A percentile compares a stretch with the other conserved stretches of the same genome.
Conservation (phyloP, 1,284 basidiomycete species). For the Rhizoctonia solani region DNA sequence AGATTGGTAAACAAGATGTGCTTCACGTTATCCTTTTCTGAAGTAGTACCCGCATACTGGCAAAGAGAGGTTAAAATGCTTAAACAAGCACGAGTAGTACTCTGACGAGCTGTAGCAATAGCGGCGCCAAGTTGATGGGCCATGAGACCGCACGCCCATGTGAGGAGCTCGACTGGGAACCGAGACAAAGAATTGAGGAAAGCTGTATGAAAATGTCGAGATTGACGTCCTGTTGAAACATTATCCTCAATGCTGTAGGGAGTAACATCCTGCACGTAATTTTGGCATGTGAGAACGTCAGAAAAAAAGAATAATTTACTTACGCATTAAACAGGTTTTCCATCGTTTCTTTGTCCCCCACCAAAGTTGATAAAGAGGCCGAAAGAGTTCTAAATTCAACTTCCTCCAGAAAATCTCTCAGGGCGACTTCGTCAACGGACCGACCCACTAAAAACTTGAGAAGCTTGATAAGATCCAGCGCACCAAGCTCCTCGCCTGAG, state of each 20-base stretch:
- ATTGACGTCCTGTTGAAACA: background rate
- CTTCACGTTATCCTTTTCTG: background rate
- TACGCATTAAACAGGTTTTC: background rate
- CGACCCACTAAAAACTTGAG: background rate
- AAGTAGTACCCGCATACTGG: background rate
- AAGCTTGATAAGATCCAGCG: background rate
- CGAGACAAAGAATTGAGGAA: background rate
- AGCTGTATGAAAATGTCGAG: background rate
- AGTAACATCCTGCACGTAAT: background rate
- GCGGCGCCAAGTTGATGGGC: slow-evolving; percentile 8
- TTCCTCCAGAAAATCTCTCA: slow-evolving; percentile 6
- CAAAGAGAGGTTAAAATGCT: background rate
- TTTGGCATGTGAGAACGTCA: background rate
- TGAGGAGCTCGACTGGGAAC: background rate
- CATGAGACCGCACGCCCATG: slow-evolving; percentile 19
- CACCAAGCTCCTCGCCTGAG: background rate
- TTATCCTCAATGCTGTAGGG: slow-evolving; percentile 11
- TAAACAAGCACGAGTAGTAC: background rate
- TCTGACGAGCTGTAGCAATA: background rate
- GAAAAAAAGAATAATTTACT: background rate
- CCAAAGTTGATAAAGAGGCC: background rate
- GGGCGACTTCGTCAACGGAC: background rate
- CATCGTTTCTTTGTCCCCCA: background rate
- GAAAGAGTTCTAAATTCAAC: background rate
- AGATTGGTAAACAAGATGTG: slow-evolving; percentile 2